Conservation (phyloP, 768 basidiomycete species). For the Tremella yokohamensis region DNA sequence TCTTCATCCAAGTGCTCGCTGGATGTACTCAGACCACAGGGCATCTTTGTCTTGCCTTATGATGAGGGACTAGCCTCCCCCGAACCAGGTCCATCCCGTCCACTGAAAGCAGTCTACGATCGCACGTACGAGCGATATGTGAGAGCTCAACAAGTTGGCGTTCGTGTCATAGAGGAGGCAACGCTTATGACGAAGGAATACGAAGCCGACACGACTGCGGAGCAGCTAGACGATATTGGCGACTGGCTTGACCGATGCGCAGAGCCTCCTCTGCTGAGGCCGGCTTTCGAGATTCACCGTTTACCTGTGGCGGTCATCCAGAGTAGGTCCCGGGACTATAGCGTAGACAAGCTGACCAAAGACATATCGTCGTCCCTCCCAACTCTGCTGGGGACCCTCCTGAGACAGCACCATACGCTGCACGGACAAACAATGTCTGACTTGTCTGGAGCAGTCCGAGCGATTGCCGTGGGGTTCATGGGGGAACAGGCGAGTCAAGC, state of each 20-base stretch:
- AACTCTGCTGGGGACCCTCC: conserved; percentile 12
- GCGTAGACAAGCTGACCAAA: conserved; percentile 1
- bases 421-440: conserved; percentile 27
- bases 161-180: not conserved
- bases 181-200: conserved; percentile 17
- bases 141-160: not conserved
- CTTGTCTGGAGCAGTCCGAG: conserved; percentile 17
- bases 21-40: not conserved
- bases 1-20: not conserved
- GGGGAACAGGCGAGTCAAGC: conserved; percentile 26
- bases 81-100: conserved; percentile 1
- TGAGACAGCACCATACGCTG: conserved; percentile 8
- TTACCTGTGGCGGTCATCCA: conserved; percentile 36
- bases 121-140: not conserved
- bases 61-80: not conserved
- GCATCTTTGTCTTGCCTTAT: conserved; percentile 3
- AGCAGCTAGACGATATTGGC: conserved; percentile 39
- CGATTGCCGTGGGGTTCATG: conserved; percentile 25
- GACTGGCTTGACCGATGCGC: conserved; percentile 38
- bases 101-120: conserved; percentile 1
- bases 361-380: conserved; percentile 21
- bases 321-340: conserved; percentile 18
- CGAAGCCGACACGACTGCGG: conserved; percentile 20
- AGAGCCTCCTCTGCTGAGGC: conserved; percentile 14
- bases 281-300: conserved; percentile 15